Conservation (phyloP, 768 basidiomycete genomes). For the Tricholoma matsutake region DNA sequence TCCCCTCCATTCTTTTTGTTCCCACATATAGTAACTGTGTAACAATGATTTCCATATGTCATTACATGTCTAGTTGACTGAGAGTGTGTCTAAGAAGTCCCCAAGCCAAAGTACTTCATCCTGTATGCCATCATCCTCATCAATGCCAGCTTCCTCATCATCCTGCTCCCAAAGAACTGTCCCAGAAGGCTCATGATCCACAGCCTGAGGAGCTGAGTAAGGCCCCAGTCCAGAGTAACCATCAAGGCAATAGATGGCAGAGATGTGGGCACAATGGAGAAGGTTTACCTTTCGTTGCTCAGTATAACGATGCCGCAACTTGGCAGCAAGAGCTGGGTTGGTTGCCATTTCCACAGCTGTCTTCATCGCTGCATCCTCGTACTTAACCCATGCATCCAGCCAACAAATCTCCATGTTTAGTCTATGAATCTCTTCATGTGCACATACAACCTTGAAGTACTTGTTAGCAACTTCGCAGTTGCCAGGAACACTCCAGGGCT, state of each 20-base stretch:
- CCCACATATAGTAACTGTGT: not conserved
- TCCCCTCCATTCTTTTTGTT: not conserved
- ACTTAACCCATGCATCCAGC: not conserved
- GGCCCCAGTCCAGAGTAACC: not conserved
- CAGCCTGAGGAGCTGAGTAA: not conserved
- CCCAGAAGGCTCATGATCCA: not conserved
- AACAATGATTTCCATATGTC: not conserved
- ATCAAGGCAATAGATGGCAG: not conserved
- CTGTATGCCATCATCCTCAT: not conserved
- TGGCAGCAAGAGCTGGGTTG: too few relatives aligned
- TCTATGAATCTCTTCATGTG: not conserved
- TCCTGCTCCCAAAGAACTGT: not conserved
- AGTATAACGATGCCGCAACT: not conserved
- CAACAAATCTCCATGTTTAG: not conserved
- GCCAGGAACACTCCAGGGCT: not conserved
- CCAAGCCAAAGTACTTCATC: not conserved
- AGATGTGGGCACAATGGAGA: not conserved
- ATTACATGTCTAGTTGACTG: not conserved
- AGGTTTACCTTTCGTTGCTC: not conserved
- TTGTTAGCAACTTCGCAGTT: not conserved
- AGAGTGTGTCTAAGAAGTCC: not conserved
- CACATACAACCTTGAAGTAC: not conserved
- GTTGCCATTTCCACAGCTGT: not conserved
- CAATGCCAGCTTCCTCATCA: not conserved
- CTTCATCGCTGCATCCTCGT: not conserved